These are phyloP conservation scores for Russula foetens DNA, from an alignment of 768 basidiomycete genomes.

Conservation along the genomic window DNA sequence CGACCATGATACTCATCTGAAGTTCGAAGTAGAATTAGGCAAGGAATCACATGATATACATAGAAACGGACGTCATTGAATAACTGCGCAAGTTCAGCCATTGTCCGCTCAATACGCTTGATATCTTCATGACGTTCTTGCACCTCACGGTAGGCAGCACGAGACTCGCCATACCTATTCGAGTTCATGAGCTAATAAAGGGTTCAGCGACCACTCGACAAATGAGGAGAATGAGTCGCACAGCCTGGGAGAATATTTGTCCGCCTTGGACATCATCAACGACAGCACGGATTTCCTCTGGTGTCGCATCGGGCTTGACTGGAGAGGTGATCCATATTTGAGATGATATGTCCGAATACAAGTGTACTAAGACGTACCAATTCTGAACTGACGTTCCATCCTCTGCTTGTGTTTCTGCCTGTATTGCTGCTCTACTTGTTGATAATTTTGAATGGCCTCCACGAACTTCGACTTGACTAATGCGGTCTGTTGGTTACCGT, in stretches of 20 bases:
- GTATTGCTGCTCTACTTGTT: conserved; percentile 64
- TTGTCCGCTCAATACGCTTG: conserved; percentile 87
- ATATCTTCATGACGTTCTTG: conserved; percentile 96
- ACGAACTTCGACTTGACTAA: conserved; percentile 61
- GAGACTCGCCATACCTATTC: conserved; percentile 83
- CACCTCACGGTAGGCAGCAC: conserved; percentile 91
- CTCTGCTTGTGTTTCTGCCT: conserved; percentile 55
- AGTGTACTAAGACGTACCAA: conserved; percentile 38
- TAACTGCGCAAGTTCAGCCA: conserved; percentile 88
- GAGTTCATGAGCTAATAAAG: conserved; percentile 71
- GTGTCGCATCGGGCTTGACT: conserved; percentile 86
- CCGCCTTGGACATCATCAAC: conserved; percentile 56
- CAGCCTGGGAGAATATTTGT: conserved; percentile 76
- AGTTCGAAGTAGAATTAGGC: neutral
- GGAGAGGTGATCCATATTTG: neutral
- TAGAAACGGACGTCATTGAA: conserved; percentile 79
- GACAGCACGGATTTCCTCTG: conserved; percentile 64
- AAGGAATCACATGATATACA: neutral
- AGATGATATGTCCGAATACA: neutral
- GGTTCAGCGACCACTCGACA: neutral
- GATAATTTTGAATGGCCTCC: conserved; percentile 72
- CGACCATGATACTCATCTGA: conserved; percentile 91
- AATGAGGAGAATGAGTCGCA: conserved; percentile 22
- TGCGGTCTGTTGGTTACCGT: conserved; percentile 35
- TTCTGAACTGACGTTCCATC: conserved; percentile 69